Evolutionary conservation across 768 basidiomycete species (phyloP).

Genomic region (Russula griseocarnosa): DNA sequence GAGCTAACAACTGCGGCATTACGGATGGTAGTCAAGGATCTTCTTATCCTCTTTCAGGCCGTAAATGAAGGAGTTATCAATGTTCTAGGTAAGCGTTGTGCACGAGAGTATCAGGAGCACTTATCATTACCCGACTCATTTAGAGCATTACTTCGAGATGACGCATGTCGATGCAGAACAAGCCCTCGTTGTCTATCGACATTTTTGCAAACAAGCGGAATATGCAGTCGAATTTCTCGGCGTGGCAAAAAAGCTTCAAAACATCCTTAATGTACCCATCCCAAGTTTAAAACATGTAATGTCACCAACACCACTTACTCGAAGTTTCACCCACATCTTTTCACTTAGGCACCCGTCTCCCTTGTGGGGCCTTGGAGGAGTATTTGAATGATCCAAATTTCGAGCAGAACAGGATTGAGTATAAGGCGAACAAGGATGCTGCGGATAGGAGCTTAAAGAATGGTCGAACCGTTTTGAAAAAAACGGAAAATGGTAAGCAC

Average conservation of each 20-base stretch:
- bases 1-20: slow-evolving; percentile 85
- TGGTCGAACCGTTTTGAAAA: slow-evolving; percentile 27
- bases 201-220: slow-evolving; percentile 93
- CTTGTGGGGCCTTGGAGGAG: slow-evolving; percentile 90
- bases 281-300: slow-evolving; percentile 89
- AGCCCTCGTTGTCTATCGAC: slow-evolving; percentile 85
- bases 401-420: slow-evolving; percentile 90
- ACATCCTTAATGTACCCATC: slow-evolving; percentile 88
- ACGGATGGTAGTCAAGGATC: slow-evolving; percentile 92
- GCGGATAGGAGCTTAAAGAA: slow-evolving; percentile 44
- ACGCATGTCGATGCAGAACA: slow-evolving; percentile 85
- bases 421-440: slow-evolving; percentile 73
- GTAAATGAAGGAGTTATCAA: slow-evolving; percentile 93
- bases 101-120: slow-evolving; percentile 34
- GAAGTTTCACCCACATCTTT: background rate
- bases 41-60: slow-evolving; percentile 91
- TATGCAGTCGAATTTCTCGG: slow-evolving; percentile 88
- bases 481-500: slow-evolving; percentile 35
- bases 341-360: slow-evolving; percentile 77
- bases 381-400: slow-evolving; percentile 97
- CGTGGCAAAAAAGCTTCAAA: slow-evolving; percentile 89
- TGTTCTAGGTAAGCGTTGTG: slow-evolving; percentile 55
- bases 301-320: background rate
- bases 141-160: slow-evolving; percentile 98
- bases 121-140: background rate